Conservation (phyloP, 164 flowering plant genomes). For the Vitis rupestris region DNA sequence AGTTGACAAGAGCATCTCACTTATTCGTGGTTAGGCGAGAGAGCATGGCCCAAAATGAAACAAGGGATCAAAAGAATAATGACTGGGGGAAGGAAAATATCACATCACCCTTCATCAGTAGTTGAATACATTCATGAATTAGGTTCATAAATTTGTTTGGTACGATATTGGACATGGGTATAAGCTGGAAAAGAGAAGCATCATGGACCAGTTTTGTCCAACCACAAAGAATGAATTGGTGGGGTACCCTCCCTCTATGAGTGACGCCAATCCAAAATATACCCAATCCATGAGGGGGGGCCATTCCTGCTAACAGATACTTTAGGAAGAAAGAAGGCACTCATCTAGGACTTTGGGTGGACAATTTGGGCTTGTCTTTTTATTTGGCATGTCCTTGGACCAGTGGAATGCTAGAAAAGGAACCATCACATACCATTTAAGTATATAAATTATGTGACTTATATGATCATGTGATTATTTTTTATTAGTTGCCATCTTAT, state of each 20-base stretch:
- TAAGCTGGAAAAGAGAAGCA: neutral
- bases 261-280: neutral
- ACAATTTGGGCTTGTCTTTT: conserved; percentile 2
- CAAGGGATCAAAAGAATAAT: too few relatives aligned
- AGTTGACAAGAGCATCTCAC: too few relatives aligned
- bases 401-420: neutral
- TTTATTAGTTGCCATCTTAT: too few relatives aligned
- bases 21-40: too few relatives aligned
- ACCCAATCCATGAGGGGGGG: neutral
- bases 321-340: neutral
- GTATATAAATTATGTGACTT: neutral
- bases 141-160: too few relatives aligned
- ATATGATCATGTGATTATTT: too few relatives aligned
- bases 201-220: neutral
- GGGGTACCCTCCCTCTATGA: neutral
- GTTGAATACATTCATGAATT: too few relatives aligned
- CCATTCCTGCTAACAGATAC: neutral
- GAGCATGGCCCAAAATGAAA: too few relatives aligned
- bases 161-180: too few relatives aligned
- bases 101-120: too few relatives aligned
- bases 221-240: neutral
- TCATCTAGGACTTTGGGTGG: neutral
- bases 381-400: neutral
- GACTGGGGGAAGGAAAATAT: too few relatives aligned
- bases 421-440: neutral